Evolutionary conservation across 2,329 filamentous ascomycete species (phyloP).

Genomic region (Juglanconis sp.): DNA sequence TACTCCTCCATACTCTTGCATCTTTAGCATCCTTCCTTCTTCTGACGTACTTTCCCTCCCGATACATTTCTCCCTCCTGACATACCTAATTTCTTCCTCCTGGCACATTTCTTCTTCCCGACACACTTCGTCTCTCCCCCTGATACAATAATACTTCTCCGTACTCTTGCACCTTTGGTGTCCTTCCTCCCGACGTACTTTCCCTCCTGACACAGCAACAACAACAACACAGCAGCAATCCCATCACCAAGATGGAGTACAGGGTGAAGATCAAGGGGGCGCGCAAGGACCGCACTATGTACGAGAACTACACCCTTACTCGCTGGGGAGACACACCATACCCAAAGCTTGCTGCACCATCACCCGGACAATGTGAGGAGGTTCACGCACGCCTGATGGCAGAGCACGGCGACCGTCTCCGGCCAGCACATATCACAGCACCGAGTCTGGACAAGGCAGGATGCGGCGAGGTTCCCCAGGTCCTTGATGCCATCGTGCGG

Average conservation of each 20-base stretch:
- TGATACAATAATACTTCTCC: not conserved
- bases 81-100: too few relatives aligned
- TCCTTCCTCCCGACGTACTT: not conserved
- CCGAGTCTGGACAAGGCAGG: constrained; percentile 71
- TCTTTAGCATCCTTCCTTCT: too few relatives aligned
- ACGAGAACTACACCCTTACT: constrained; percentile 9
- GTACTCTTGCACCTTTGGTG: too few relatives aligned
- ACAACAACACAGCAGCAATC: not conserved
- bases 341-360: constrained; percentile 64
- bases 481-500: constrained; percentile 52
- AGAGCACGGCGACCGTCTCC: constrained; percentile 61
- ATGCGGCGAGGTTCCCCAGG: constrained; percentile 54
- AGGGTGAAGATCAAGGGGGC: not conserved
- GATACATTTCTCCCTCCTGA: too few relatives aligned
- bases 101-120: too few relatives aligned
- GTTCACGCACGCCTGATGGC: constrained; percentile 64
- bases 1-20: too few relatives aligned
- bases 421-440: constrained; percentile 64
- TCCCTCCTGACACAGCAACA: not conserved
- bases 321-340: constrained; percentile 49
- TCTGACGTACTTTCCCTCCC: too few relatives aligned
- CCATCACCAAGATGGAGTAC: not conserved
- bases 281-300: constrained; percentile 5
- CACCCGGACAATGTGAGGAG: constrained; percentile 64
- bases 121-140: too few relatives aligned